These are phyloP conservation scores for Aureobasidium subglaciale DNA, from an alignment of 2,329 filamentous ascomycete species.

Conservation along the genomic window DNA sequence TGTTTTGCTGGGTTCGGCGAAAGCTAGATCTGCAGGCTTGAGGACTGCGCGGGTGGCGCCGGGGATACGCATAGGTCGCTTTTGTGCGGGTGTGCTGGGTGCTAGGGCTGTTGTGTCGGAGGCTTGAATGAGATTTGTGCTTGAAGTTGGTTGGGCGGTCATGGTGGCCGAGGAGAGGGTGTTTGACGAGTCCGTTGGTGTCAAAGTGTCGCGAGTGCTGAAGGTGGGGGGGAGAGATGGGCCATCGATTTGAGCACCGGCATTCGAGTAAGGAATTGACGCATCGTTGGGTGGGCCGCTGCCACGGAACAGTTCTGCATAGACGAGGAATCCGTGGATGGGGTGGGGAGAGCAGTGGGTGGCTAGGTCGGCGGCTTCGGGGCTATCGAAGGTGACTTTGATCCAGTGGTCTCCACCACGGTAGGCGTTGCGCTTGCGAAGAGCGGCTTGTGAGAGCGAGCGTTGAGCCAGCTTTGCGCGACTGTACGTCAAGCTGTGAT, in stretches of 20 bases:
- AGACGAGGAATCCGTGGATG: slow-evolving; percentile 41
- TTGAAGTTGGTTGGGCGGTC: slow-evolving; percentile 19
- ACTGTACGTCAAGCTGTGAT: slow-evolving; percentile 64
- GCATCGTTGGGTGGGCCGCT: slow-evolving; percentile 37
- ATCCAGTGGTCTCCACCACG: slow-evolving; percentile 89
- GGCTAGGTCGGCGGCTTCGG: slow-evolving; percentile 42
- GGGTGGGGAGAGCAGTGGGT: slow-evolving; percentile 41
- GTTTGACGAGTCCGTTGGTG: slow-evolving; percentile 28
- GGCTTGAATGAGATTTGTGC: not conserved
- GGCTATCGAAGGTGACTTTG: slow-evolving; percentile 46
- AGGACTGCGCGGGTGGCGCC: slow-evolving; percentile 35
- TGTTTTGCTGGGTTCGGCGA: slow-evolving; percentile 39
- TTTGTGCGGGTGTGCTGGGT: slow-evolving; percentile 1
- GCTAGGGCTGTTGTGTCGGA: slow-evolving; percentile 14
- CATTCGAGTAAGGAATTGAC: slow-evolving; percentile 34
- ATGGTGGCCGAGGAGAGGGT: slow-evolving; percentile 38
- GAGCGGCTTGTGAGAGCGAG: slow-evolving; percentile 63
- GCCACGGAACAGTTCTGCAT: slow-evolving; percentile 42
- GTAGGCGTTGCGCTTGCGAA: slow-evolving; percentile 71
- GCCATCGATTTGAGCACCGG: slow-evolving; percentile 26
- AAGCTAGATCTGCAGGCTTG: slow-evolving; percentile 38
- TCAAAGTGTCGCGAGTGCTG: slow-evolving; percentile 27
- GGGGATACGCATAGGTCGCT: slow-evolving; percentile 26
- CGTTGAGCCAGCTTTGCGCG: slow-evolving; percentile 62
- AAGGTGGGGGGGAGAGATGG: slow-evolving; percentile 25